phyloP scores from a whole-genome alignment of 2,329 filamentous ascomycete species.

The Penicillium sp. region DNA sequence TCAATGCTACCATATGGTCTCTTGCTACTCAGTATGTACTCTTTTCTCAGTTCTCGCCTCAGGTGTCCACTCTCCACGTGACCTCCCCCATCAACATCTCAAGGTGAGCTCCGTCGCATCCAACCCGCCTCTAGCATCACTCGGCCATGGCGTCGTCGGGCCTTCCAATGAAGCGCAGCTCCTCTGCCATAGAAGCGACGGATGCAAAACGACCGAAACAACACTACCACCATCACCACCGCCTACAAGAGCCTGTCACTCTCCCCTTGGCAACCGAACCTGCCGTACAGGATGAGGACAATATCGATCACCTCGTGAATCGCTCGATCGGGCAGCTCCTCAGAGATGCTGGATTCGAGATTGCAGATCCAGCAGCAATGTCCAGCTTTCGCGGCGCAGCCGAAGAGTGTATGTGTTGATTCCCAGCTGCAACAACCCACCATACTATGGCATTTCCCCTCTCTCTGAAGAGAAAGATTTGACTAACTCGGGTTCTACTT shows the following conservation, averaged over 20 bases:
- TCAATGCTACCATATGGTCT: no score
- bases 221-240: constrained; percentile 49
- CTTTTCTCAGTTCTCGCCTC: constrained; percentile 9
- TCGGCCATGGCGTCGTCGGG: constrained; percentile 36
- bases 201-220: constrained; percentile 41
- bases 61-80: constrained; percentile 31
- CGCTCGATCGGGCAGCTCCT: constrained; percentile 60
- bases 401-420: constrained; percentile 60
- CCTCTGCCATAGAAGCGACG: constrained; percentile 27
- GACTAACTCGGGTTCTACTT: constrained; percentile 24
- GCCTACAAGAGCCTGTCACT: constrained; percentile 39
- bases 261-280: constrained; percentile 37
- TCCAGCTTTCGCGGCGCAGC: constrained; percentile 59
- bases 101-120: constrained; percentile 18
- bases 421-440: neutral
- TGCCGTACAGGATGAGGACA: constrained; percentile 55
- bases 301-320: constrained; percentile 59
- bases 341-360: constrained; percentile 58
- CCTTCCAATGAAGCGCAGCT: constrained; percentile 39
- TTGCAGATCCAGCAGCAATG: constrained; percentile 59
- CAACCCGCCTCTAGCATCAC: constrained; percentile 10
- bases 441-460: neutral
- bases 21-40: neutral
- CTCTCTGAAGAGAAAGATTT: constrained; percentile 9
- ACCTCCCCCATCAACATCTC: constrained; percentile 15